Evolutionary conservation across 1,284 basidiomycete species (phyloP).

Genomic region (Cryptococcus neoformans): DNA sequence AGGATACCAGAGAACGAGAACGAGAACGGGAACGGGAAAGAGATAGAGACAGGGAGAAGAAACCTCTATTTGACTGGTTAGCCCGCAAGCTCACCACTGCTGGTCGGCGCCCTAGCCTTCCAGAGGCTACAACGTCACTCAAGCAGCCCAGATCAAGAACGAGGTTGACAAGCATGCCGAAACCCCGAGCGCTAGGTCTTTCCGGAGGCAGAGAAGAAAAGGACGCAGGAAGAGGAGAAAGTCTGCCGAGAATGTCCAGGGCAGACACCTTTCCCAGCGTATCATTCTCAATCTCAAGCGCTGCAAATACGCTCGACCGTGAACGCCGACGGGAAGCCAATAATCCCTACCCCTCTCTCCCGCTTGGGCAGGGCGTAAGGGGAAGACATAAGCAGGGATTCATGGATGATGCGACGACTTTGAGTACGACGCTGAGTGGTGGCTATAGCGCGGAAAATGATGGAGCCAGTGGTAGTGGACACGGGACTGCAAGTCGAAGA

Average conservation of each 20-base stretch:
- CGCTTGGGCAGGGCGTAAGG: constrained; percentile 19
- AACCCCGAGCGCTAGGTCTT: background rate
- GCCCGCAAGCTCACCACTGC: constrained; percentile 65
- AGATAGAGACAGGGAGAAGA: constrained; percentile 32
- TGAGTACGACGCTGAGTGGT: background rate
- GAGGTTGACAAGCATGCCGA: constrained; percentile 1
- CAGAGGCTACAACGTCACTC: background rate
- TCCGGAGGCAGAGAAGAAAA: background rate
- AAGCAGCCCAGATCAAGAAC: background rate
- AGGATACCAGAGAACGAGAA: background rate
- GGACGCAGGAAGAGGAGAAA: background rate
- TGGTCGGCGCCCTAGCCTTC: constrained; percentile 16
- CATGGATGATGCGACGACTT: background rate
- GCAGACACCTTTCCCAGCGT: background rate
- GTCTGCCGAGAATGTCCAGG: background rate
- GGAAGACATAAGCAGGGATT: background rate
- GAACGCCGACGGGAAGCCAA: constrained; percentile 33
- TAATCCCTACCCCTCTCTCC: constrained; percentile 46
- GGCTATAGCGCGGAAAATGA: background rate
- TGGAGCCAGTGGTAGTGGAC: background rate
- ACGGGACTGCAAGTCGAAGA: background rate
- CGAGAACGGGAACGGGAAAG: constrained; percentile 2
- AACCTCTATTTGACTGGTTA: constrained; percentile 88
- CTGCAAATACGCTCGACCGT: constrained; percentile 21
- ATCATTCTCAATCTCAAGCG: constrained; percentile 41